These are phyloP conservation scores for Penicillium sp. DNA, from an alignment of 2,329 filamentous ascomycete genomes.

Conservation along the genomic window DNA sequence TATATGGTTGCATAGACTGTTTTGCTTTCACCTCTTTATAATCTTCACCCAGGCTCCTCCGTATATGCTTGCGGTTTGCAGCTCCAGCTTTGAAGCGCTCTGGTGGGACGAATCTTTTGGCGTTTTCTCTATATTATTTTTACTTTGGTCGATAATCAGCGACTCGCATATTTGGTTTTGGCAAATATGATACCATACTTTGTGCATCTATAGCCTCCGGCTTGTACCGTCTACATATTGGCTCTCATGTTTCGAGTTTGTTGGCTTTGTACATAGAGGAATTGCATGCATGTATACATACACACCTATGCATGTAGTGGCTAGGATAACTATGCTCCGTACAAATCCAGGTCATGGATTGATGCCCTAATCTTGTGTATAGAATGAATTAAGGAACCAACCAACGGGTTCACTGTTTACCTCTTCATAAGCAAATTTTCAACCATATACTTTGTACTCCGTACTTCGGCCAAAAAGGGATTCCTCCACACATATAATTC, in stretches of 20 bases:
- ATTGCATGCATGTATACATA: neutral
- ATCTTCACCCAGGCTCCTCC: neutral
- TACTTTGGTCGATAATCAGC: conserved; percentile 9
- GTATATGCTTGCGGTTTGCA: neutral
- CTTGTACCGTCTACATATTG: neutral
- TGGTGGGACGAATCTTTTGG: neutral
- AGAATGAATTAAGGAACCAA: neutral
- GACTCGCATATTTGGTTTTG: conserved; percentile 8
- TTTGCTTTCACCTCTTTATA: neutral
- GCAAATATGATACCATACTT: conserved; percentile 22
- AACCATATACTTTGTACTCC: neutral
- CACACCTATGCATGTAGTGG: neutral
- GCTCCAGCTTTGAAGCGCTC: conserved; percentile 6
- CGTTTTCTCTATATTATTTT: neutral
- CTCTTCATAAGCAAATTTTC: neutral
- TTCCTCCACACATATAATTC: neutral
- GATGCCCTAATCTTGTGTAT: neutral
- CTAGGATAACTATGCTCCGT: neutral
- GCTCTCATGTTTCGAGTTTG: neutral
- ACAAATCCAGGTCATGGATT: neutral
- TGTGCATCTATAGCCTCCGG: neutral
- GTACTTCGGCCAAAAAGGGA: neutral
- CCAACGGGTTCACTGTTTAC: neutral
- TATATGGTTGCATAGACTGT: conserved; percentile 38
- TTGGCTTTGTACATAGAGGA: neutral